A percentile compares a stretch with the other conserved stretches of the same genome.
phyloP scores from a whole-genome alignment of 352 stramenopile genomes.

The Globisporangium recalcitrans region DNA sequence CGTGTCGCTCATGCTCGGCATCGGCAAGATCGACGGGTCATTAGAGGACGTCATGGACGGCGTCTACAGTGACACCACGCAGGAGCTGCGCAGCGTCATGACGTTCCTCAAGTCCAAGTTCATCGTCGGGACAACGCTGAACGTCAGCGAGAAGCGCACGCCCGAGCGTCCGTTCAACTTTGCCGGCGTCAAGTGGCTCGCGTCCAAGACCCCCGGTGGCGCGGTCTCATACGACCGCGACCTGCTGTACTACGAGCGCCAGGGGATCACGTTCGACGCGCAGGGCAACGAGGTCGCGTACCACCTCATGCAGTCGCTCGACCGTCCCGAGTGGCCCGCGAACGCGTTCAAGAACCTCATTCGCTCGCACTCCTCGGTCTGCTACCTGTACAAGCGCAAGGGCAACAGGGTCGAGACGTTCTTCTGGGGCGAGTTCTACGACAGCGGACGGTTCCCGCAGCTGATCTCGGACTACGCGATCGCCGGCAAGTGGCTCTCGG shows the following conservation, averaged over 20 bases:
- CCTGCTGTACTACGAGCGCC: conserved; percentile 40
- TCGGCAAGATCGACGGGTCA: conserved; percentile 4
- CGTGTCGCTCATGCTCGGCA: conserved; percentile 16
- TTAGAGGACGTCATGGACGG: conserved; percentile 38
- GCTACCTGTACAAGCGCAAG: conserved; percentile 35
- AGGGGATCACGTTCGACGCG: conserved; percentile 41
- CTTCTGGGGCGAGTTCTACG: conserved; percentile 22
- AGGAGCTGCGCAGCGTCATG: conserved; percentile 27
- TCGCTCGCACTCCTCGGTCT: conserved; percentile 35
- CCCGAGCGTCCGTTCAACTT: conserved; percentile 31
- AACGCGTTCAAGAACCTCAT: conserved; percentile 43
- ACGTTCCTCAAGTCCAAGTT: conserved; percentile 30
- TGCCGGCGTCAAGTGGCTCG: conserved; percentile 43
- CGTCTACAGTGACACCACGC: conserved; percentile 35
- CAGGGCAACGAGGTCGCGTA: conserved; percentile 41
- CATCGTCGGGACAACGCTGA: conserved; percentile 26
- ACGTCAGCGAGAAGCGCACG: conserved; percentile 24
- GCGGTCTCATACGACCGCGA: conserved; percentile 24
- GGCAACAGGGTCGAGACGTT: conserved; percentile 34
- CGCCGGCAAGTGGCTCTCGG: conserved; percentile 18
- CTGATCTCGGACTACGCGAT: conserved; percentile 12
- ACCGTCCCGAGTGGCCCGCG: conserved; percentile 39
- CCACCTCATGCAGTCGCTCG: conserved; percentile 52
- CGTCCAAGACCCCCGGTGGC: conserved; percentile 21
- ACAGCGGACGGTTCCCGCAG: conserved; percentile 14